Percentiles rank a stretch among this genome's conserved stretches.
Evolutionary conservation across 2,329 filamentous ascomycete species (phyloP).

Genomic region (Fusarium pseudoanthophilum): DNA sequence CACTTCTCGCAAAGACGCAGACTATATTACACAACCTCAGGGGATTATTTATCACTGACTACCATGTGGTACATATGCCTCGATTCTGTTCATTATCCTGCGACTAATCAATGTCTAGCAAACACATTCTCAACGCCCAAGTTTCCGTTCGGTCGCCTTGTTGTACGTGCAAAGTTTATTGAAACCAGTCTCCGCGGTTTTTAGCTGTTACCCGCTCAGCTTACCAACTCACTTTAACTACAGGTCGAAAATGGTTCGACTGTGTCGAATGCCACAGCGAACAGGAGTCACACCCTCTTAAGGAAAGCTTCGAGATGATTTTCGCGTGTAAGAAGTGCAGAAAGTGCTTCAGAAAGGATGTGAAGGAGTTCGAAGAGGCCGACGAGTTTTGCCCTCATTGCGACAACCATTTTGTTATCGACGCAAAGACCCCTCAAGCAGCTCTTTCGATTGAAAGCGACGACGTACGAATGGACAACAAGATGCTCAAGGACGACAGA

Average conservation of each 20-base stretch:
- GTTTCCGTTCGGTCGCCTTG: constrained; percentile 95
- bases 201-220: neutral
- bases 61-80: constrained; percentile 53
- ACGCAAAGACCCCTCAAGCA: constrained; percentile 85
- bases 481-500: constrained; percentile 94
- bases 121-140: constrained; percentile 98
- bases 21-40: neutral
- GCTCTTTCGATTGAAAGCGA: constrained; percentile 89
- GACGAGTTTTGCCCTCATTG: constrained; percentile 99
- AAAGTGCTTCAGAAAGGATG: constrained; percentile 97
- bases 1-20: neutral
- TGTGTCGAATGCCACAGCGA: constrained; percentile 95
- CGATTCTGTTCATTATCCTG: neutral
- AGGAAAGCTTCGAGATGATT: constrained; percentile 84
- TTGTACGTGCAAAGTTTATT: constrained; percentile 68
- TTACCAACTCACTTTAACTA: neutral
- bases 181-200: neutral
- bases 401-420: constrained; percentile 97
- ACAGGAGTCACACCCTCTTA: constrained; percentile 78
- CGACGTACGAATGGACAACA: constrained; percentile 83
- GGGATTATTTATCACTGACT: neutral
- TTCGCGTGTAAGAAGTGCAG: constrained; percentile 99
- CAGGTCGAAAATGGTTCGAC: constrained; percentile 97
- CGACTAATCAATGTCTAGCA: constrained; percentile 65
- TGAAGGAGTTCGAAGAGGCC: constrained; percentile 90